Conservation (phyloP, 2,329 filamentous ascomycete genomes). For the Trichophyton verrucosum region DNA sequence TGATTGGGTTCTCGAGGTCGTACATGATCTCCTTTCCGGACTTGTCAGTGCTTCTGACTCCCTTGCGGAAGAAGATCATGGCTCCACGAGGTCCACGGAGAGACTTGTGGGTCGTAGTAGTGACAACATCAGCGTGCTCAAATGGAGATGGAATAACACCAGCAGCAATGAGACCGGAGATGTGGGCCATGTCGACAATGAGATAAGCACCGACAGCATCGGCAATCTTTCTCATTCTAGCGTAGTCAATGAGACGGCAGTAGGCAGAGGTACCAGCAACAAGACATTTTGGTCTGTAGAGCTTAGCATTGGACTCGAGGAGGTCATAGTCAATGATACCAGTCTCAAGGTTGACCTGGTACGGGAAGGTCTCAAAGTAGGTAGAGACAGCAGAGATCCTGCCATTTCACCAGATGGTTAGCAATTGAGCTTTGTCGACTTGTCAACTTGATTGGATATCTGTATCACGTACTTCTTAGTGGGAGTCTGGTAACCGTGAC, state of each 20-base stretch:
- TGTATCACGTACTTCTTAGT: slow-evolving; percentile 55
- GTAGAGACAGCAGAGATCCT: slow-evolving; percentile 96
- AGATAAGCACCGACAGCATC: slow-evolving; percentile 89
- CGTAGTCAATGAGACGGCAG: slow-evolving; percentile 90
- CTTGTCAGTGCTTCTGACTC: slow-evolving; percentile 75
- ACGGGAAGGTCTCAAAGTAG: slow-evolving; percentile 97
- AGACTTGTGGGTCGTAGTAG: slow-evolving; percentile 96
- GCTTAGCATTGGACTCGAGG: slow-evolving; percentile 70
- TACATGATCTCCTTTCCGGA: slow-evolving; percentile 76
- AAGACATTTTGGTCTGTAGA: slow-evolving; percentile 92
- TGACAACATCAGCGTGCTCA: slow-evolving; percentile 81
- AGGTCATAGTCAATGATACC: slow-evolving; percentile 92
- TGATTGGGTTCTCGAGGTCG: slow-evolving; percentile 86
- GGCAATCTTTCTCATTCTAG: slow-evolving; percentile 77
- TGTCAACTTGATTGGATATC: background rate
- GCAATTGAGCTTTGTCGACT: background rate
- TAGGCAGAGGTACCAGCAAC: slow-evolving; percentile 93
- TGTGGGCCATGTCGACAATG: slow-evolving; percentile 92
- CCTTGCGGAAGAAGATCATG: slow-evolving; percentile 97
- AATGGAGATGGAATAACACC: slow-evolving; percentile 88
- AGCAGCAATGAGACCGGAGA: slow-evolving; percentile 85
- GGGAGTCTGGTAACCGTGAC: slow-evolving; percentile 93
- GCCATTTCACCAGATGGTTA: slow-evolving; percentile 4
- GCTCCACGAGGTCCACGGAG: slow-evolving; percentile 88
- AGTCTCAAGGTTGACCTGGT: slow-evolving; percentile 78